These are phyloP conservation scores for Pleurotus ostreatus DNA, from an alignment of 768 basidiomycete genomes.

Conservation along the genomic window DNA sequence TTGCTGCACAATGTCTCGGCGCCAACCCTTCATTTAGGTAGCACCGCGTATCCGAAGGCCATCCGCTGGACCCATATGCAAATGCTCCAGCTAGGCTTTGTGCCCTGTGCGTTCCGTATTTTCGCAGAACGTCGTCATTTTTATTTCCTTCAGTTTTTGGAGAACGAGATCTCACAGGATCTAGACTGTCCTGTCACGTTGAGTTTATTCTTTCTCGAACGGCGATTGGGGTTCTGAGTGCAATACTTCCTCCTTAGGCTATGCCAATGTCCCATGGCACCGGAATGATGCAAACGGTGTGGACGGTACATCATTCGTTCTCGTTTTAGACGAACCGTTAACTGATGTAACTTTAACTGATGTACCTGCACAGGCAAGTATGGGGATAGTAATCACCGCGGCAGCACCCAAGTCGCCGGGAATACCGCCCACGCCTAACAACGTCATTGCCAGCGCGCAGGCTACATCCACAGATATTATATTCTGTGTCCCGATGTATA, in stretches of 20 bases:
- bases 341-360: background rate
- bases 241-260: conserved; percentile 14
- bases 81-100: conserved; percentile 10
- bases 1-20: background rate
- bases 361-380: conserved; percentile 13
- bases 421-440: conserved; percentile 19
- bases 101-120: conserved; percentile 8
- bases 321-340: background rate
- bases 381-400: conserved; percentile 18
- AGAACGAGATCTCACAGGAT: conserved; percentile 18
- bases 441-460: conserved; percentile 15
- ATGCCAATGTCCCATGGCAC: conserved; percentile 26
- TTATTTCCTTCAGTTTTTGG: conserved; percentile 10
- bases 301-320: conserved; percentile 16
- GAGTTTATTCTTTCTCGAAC: background rate
- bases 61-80: conserved; percentile 16
- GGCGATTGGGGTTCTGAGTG: background rate
- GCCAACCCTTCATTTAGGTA: conserved; percentile 10
- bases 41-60: conserved; percentile 27
- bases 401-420: conserved; percentile 22
- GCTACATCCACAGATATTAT: conserved; percentile 18
- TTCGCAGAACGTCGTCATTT: background rate
- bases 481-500: conserved; percentile 23
- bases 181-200: background rate
- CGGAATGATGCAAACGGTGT: conserved; percentile 17